These are phyloP conservation scores for Oligophagozyma castellii DNA, from an alignment of 1,139 yeast species.

Conservation along the genomic window DNA sequence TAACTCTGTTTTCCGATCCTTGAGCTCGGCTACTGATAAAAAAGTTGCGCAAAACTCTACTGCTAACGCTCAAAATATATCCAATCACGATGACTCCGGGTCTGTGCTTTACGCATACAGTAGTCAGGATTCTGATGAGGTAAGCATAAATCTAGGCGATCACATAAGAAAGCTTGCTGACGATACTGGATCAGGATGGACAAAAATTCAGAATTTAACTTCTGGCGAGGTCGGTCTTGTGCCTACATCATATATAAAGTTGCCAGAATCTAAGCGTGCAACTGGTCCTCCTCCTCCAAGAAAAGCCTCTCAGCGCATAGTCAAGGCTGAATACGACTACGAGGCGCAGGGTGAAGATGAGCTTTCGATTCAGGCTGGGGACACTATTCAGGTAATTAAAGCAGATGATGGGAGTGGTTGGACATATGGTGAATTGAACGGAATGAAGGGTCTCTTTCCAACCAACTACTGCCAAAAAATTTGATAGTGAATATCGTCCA, in stretches of 20 bases:
- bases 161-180: conserved; percentile 39
- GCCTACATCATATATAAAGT: conserved; percentile 71
- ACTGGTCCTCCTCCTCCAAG: conserved; percentile 56
- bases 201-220: conserved; percentile 32
- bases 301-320: conserved; percentile 44
- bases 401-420: conserved; percentile 88
- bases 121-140: conserved; percentile 68
- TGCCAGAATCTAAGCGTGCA: conserved; percentile 19
- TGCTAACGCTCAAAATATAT: conserved; percentile 15
- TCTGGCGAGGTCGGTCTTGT: conserved; percentile 56
- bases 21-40: not conserved
- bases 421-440: conserved; percentile 84
- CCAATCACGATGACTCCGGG: conserved; percentile 25
- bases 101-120: conserved; percentile 55
- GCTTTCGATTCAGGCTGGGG: conserved; percentile 59
- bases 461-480: conserved; percentile 41
- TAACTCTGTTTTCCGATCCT: conserved; percentile 3
- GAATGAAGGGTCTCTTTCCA: conserved; percentile 67
- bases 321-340: conserved; percentile 71
- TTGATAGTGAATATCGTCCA: not conserved
- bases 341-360: conserved; percentile 77
- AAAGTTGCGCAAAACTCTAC: conserved; percentile 2
- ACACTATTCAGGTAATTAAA: conserved; percentile 50
- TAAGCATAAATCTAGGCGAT: conserved; percentile 49
- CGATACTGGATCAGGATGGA: conserved; percentile 96